Base-by-base conservation (phyloP, 2,329 filamentous ascomycete species). In the Monosporascus sp. region DNA sequence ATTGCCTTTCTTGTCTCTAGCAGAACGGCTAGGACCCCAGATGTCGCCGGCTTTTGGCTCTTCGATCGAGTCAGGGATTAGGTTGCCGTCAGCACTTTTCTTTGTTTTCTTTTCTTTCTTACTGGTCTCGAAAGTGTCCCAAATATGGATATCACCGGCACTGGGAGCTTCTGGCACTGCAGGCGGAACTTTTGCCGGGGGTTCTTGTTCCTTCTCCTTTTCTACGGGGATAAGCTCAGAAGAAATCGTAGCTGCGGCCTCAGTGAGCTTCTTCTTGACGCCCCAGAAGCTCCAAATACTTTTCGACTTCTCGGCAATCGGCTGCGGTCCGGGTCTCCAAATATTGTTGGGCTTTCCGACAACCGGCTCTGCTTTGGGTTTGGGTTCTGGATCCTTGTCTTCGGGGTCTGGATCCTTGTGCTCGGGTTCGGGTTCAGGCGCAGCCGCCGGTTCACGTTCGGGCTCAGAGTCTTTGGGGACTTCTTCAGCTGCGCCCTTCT, bases 1-100 rank as follows among this genome's bases (percentile, higher is more conserved):
- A 53, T 64, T 80, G 44, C 70, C 68, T 65, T 82, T 82, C 47
- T 65, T 66, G 9, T 79, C 78, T 68, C 81, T 82, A 47, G 65
- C 65, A 7, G 66, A 65, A 24, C 57, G 63, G 18, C 64, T 61
- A 6, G 61, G 46, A 8, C 65, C 69, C 74, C 72, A 74, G 18
- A 63, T 58, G 48, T 73, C 69, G 48, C 77, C 72, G 20, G 56
- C 58, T 31, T 65, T 68, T 15, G 73, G 71, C 53, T 77, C 75
- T 57, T 77, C 74, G 45, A 72, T 70, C 25, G 67, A 65, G 54
- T 75, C 70, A 37, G 70, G 70, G 56, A 72, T 73, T 55, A 71
- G 64, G 50, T 63, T 66, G 51, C 62, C 59, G 50, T 66, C 62
- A 41, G 66, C 60, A 46, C 57, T 63, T 34, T 59, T 62, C 47